Evolutionary conservation across 73 alveolate species (phyloP).

Genomic region (Paramecium pentaurelia): DNA sequence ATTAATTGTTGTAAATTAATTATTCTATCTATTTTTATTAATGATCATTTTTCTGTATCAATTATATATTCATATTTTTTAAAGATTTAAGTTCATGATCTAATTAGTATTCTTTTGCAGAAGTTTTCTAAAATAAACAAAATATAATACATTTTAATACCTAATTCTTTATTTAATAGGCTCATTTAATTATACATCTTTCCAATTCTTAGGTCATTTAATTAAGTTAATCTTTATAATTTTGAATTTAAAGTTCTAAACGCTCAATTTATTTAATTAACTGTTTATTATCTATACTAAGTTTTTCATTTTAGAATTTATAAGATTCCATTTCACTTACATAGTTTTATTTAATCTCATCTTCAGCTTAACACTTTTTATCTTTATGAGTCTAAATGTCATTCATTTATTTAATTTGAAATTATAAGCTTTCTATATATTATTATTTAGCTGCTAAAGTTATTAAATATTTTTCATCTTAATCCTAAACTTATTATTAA

Average conservation of each 20-base stretch:
- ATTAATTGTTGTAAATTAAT: not conserved
- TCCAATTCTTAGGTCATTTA: conserved; percentile 1
- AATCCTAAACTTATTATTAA: not conserved
- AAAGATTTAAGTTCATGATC: not conserved
- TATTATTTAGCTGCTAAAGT: not conserved
- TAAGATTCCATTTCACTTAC: not conserved
- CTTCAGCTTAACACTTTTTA: too few relatives aligned
- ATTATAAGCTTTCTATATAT: not conserved
- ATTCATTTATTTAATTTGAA: not conserved
- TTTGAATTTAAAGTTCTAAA: not conserved
- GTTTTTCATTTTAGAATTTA: not conserved
- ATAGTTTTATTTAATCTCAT: too few relatives aligned
- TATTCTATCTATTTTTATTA: not conserved
- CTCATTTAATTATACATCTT: not conserved
- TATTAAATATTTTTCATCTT: not conserved
- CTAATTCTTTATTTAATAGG: not conserved
- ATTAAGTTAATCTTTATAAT: not conserved
- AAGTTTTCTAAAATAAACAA: not conserved
- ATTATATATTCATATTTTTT: not conserved
- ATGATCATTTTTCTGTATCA: not conserved
- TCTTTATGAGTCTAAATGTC: too few relatives aligned
- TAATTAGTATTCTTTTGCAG: not conserved
- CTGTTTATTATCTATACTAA: not conserved
- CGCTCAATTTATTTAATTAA: not conserved
- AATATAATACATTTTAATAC: not conserved